phyloP scores from a whole-genome alignment of 1,284 basidiomycete genomes.

The Ceratobasidium sp. region DNA sequence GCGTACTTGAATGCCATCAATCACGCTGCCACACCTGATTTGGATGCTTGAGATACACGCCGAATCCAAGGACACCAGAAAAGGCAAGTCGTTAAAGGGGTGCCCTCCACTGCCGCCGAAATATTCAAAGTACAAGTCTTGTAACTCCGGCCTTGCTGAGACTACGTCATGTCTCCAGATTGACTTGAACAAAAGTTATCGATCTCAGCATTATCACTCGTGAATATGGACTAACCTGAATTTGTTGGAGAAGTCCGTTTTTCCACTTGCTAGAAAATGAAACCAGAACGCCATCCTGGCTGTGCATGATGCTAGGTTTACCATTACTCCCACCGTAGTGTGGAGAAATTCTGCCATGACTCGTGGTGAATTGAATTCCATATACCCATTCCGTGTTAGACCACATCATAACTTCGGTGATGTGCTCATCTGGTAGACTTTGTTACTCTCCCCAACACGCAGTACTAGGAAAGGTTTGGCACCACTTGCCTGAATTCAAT shows the following conservation, averaged over 20 bases:
- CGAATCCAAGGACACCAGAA: neutral
- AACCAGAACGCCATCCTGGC: conserved; percentile 8
- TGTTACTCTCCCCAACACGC: too few species aligned
- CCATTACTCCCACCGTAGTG: neutral
- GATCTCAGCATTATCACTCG: neutral
- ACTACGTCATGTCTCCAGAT: conserved; percentile 24
- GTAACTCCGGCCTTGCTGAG: neutral
- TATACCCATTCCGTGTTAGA: neutral
- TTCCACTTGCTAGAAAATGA: neutral
- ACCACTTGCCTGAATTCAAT: neutral
- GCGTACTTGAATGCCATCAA: conserved; percentile 16
- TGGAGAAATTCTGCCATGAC: neutral
- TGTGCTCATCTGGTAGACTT: conserved; percentile 35
- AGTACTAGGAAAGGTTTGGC: neutral
- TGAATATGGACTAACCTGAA: neutral
- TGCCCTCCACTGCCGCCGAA: neutral
- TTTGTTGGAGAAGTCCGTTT: neutral
- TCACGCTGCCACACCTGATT: neutral
- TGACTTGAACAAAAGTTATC: neutral
- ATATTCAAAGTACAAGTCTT: neutral
- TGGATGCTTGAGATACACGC: neutral
- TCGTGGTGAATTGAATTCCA: conserved; percentile 17
- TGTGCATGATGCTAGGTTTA: neutral
- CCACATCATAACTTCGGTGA: conserved; percentile 20
- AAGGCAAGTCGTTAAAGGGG: conserved; percentile 5